These are phyloP conservation scores for Petunia hybrid DNA, from an alignment of 305 asterid species.

Conservation along the genomic window DNA sequence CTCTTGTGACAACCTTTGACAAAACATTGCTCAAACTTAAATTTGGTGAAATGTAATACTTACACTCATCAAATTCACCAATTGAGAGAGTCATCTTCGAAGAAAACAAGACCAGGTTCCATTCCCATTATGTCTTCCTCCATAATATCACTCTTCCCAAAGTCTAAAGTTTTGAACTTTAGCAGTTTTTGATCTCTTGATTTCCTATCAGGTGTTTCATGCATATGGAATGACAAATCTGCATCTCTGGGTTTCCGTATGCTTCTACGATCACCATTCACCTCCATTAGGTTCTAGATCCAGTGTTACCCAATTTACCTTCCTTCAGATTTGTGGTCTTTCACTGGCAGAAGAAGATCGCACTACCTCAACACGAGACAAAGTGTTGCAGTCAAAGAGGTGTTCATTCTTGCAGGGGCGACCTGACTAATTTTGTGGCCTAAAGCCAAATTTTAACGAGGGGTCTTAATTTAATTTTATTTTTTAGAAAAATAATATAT, in stretches of 20 bases:
- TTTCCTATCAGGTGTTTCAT: constrained; percentile 40
- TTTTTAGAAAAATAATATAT: too few species aligned
- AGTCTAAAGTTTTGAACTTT: constrained; percentile 78
- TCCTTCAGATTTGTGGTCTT: constrained; percentile 69
- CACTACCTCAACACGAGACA: constrained; percentile 63
- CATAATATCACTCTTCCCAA: constrained; percentile 83
- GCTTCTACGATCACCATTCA: constrained; percentile 32
- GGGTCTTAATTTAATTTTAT: too few species aligned
- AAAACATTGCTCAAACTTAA: constrained; percentile 96
- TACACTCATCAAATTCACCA: constrained; percentile 69
- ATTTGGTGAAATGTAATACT: constrained; percentile 81
- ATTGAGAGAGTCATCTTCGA: constrained; percentile 80
- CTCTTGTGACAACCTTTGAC: constrained; percentile 98
- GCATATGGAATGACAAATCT: constrained; percentile 41
- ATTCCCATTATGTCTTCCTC: constrained; percentile 95
- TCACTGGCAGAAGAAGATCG: constrained; percentile 60
- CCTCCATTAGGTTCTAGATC: constrained; percentile 53
- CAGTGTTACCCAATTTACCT: constrained; percentile 81
- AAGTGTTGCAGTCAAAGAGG: constrained; percentile 87
- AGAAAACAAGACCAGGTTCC: constrained; percentile 95
- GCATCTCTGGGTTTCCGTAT: constrained; percentile 38
- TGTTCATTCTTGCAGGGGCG: constrained; percentile 58
- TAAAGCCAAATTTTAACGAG: too few species aligned
- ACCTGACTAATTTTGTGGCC: too few species aligned
- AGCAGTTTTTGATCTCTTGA: constrained; percentile 55